Base-by-base conservation (phyloP, 129 eudicot species). In the Dittrichia graveolens region DNA sequence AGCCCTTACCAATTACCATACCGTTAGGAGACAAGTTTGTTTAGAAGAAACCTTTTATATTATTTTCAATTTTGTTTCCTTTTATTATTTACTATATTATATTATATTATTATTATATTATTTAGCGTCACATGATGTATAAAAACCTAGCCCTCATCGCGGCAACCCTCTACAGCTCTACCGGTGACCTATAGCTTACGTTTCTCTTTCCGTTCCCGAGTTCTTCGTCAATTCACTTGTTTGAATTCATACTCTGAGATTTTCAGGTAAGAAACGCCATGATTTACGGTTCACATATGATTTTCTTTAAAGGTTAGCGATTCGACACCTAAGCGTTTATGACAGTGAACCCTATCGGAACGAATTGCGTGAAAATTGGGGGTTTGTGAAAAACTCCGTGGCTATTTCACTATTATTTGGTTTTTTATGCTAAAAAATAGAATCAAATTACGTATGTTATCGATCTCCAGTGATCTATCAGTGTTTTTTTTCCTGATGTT, bases 341-440 rank as follows among this genome's bases (percentile, higher is more conserved):
- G 13, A 14, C 42, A 16, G 34, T 61, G 41, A 57, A 56, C 50
- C 62, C 75, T 71, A 73, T 24, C 52, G 40, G 19, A 74, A 31
- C 56, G 66, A 65, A 65, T 65, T 53, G 35, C 5, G 53, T 70
- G 52, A 53, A 69, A 14, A 8, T n/a, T 69, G 7, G 52, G 50
- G 53, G 14, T 18, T 71, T 53, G 18, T 9, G 63, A 53, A 40
- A 40, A 14, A 4, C 6, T 31, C 58, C 2, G 18, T 15, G 63
- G 31, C 31, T 24, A 2, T 24, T 24, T 24, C 31, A 24, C 31
- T 2, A 24, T 24, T 24, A 24, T 24, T 24, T 24, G 31, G 31
- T 24, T 24, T 24, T 24, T 24, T 24, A 24, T 24, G 31, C 5
- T 31, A 45, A 10, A 19, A 38, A 65, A 16, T 55, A 19, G 37